A percentile compares a stretch with the other conserved stretches of the same genome.
Evolutionary conservation across 1,284 basidiomycete species (phyloP).

Genomic region (Melampsora allii-populina): DNA sequence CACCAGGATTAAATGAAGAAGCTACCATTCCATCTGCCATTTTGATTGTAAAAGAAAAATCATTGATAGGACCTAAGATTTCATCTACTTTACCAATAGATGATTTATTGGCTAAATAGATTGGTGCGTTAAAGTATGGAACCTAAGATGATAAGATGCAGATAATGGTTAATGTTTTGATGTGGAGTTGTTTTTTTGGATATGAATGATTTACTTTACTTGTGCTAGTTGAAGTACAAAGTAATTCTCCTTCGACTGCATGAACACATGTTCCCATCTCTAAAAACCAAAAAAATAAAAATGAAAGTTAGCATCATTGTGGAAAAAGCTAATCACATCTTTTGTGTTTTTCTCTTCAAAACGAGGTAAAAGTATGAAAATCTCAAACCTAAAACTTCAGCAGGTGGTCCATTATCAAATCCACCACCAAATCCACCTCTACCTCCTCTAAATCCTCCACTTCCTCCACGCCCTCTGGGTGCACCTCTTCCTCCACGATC

Average conservation of each 20-base stretch:
- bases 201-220: conserved; percentile 62
- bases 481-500: conserved; percentile 44
- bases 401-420: conserved; percentile 52
- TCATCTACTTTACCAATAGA: conserved; percentile 94
- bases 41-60: conserved; percentile 97
- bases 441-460: conserved; percentile 47
- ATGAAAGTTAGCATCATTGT: background rate
- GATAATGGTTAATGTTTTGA: background rate
- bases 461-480: conserved; percentile 43
- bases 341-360: background rate
- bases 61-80: conserved; percentile 95
- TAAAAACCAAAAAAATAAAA: conserved; percentile 8
- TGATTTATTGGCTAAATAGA: conserved; percentile 97
- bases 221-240: conserved; percentile 78
- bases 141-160: conserved; percentile 55
- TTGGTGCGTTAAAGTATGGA: conserved; percentile 98
- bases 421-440: conserved; percentile 48
- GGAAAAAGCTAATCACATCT: background rate
- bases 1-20: conserved; percentile 90
- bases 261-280: conserved; percentile 71
- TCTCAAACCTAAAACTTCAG: conserved; percentile 51
- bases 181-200: background rate
- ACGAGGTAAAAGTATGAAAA: background rate
- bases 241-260: conserved; percentile 97
- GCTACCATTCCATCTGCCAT: conserved; percentile 97